Base-by-base conservation (phyloP, 148 eudicot species). In the Talinum fruticosum region DNA sequence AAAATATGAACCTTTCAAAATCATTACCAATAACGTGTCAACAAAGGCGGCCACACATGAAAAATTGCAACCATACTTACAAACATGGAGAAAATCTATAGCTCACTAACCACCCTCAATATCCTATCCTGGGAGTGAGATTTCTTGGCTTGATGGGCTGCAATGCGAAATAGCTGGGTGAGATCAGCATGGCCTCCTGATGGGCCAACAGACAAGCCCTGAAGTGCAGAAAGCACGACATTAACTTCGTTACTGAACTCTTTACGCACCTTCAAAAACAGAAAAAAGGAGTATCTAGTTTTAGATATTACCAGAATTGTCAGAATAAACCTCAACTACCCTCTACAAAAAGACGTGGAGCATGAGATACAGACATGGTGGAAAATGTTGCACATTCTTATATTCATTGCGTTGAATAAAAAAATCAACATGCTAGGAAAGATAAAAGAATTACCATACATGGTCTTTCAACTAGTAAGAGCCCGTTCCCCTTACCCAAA, bases 111-210 rank as follows among this genome's bases (percentile, higher is more conserved):
- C 90, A 95, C 97, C 83, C 99, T 87, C 69, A 95, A 73, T 68
- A 89, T 86, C 35, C 97, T 86, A 75, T 90, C 88, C 32, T 87
- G 97, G 28, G 90, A 86, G 76, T 90, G 93, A 30, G 99, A 92
- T 72, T 91, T 92, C 76, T 87, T 91, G 26, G 97, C 96, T 91
- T 95, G 94, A 79, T 93, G 96, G 74, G 89, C 86, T 71, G 99
- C 99, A 53, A 89, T 82, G 28, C 87, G 86, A 69, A 95, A 89
- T 64, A 95, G 87, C 36, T 86, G 92, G 66, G 97, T 88, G 75
- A 95, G 97, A 85, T 95, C 99, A n/a, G 97, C 94, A 8, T 85
- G 86, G 77, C 84, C 87, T 53, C 88, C 81, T 34, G 89, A 83
- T 74, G 90, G 68, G 76, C 79, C 86, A 61, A 81, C 87, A 24